Conservation (phyloP, 2,329 filamentous ascomycete genomes). For the Aureobasidium zeae region DNA sequence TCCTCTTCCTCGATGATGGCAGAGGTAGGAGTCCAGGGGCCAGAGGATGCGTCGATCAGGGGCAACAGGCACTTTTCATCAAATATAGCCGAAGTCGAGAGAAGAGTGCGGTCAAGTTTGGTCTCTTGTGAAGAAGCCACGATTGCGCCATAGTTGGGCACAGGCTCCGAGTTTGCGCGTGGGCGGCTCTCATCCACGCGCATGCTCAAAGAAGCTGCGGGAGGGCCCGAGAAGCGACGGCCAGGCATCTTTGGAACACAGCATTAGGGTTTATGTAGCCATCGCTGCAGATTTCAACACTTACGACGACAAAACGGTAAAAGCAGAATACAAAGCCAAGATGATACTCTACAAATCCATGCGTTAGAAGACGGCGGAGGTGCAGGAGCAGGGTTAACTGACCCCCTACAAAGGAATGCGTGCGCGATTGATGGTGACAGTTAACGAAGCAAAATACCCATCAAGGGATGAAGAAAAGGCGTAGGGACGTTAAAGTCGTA, state of each 20-base stretch:
- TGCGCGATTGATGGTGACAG: no score
- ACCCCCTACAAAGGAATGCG: no score
- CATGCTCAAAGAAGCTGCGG: not conserved
- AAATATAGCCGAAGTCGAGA: not conserved
- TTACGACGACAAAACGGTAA: not conserved
- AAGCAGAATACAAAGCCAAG: not conserved
- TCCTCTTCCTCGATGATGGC: constrained; percentile 3
- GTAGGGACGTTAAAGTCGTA: no score
- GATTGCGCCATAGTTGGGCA: not conserved
- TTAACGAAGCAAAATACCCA: no score
- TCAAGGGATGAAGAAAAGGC: no score
- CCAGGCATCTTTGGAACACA: not conserved
- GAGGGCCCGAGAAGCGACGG: constrained; percentile 7
- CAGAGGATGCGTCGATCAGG: not conserved
- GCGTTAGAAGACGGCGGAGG: not conserved
- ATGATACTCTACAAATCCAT: not conserved
- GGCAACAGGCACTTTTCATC: not conserved
- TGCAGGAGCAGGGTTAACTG: no score
- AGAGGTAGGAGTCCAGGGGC: no score
- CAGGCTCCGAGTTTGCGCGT: constrained; percentile 7
- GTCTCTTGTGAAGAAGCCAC: not conserved
- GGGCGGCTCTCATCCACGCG: not conserved
- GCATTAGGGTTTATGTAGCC: not conserved
- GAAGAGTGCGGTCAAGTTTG: not conserved
- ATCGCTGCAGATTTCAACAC: not conserved